These are phyloP conservation scores for Dichotomopilus funicola DNA, from an alignment of 2,329 filamentous ascomycete species.

Conservation along the genomic window DNA sequence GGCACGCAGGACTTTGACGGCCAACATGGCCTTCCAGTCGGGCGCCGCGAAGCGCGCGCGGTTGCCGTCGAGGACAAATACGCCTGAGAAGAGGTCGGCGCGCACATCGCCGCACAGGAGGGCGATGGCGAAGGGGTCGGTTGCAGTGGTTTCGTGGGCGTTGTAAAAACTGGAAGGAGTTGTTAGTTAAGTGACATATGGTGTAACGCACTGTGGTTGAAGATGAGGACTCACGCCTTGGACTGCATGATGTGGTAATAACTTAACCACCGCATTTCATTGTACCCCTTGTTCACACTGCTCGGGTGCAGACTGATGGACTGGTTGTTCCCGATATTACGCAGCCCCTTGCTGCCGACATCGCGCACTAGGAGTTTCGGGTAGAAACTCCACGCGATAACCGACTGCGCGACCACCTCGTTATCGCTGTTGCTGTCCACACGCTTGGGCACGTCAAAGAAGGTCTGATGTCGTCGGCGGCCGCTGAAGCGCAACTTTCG, in stretches of 20 bases:
- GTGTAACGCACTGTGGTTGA: conserved; percentile 13
- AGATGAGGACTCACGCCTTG: conserved; percentile 42
- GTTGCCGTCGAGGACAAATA: conserved; percentile 82
- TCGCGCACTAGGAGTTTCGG: conserved; percentile 84
- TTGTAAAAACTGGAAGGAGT: conserved; percentile 59
- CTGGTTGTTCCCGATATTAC: conserved; percentile 91
- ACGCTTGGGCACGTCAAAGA: conserved; percentile 74
- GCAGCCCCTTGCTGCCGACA: conserved; percentile 64
- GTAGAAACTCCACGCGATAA: conserved; percentile 93
- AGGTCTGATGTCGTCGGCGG: conserved; percentile 57
- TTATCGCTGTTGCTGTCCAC: conserved; percentile 73
- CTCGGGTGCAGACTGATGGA: conserved; percentile 78
- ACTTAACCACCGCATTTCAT: conserved; percentile 71
- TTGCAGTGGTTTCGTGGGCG: conserved; percentile 79
- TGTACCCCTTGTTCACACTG: conserved; percentile 73
- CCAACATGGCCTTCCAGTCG: conserved; percentile 87
- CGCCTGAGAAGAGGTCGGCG: conserved; percentile 83
- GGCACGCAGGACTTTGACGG: conserved; percentile 72
- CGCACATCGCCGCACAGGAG: conserved; percentile 84
- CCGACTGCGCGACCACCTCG: conserved; percentile 69
- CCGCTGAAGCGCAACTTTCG: conserved; percentile 61
- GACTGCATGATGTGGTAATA: conserved; percentile 98
- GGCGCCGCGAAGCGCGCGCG: conserved; percentile 73
- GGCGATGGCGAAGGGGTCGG: conserved; percentile 74
- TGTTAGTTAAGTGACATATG: conserved; percentile 16